Evolutionary conservation across 805 yeast species (phyloP).

Genomic region (Henningerozyma blattae): DNA sequence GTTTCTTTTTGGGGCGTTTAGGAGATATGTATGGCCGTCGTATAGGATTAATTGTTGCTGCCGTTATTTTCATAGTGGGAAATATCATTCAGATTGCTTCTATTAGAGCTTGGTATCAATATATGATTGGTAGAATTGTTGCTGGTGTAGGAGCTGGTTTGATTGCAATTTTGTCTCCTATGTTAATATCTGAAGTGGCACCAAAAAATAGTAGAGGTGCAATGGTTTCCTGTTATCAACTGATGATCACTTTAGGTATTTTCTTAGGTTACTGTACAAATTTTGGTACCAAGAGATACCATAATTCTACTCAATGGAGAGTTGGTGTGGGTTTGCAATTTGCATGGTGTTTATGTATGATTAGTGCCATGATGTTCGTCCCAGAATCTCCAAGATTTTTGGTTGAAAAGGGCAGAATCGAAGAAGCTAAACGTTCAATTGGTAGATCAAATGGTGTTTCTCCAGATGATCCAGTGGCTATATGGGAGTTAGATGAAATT

Average conservation of each 20-base stretch:
- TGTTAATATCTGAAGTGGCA: constrained; percentile 55
- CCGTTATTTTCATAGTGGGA: constrained; percentile 49
- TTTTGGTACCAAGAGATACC: constrained; percentile 41
- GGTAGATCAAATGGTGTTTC: constrained; percentile 40
- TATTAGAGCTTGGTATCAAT: constrained; percentile 48
- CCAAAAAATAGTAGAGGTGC: constrained; percentile 61
- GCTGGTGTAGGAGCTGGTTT: constrained; percentile 67
- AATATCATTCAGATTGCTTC: constrained; percentile 48
- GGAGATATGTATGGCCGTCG: constrained; percentile 61
- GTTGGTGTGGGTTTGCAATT: constrained; percentile 46
- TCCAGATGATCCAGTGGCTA: constrained; percentile 38
- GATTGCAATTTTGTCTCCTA: constrained; percentile 59
- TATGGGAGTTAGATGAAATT: constrained; percentile 12
- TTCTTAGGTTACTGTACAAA: constrained; percentile 59
- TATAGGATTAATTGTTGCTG: constrained; percentile 43
- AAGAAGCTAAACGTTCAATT: constrained; percentile 45
- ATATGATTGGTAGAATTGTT: constrained; percentile 29
- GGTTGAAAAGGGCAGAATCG: constrained; percentile 39
- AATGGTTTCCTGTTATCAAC: constrained; percentile 53
- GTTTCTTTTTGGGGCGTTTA: constrained; percentile 53
- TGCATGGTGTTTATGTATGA: constrained; percentile 28
- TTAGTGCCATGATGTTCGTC: constrained; percentile 30
- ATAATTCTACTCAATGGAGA: constrained; percentile 65
- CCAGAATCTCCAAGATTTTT: constrained; percentile 63
- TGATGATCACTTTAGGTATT: constrained; percentile 57